Evolutionary conservation across 2,329 filamentous ascomycete genomes (phyloP), one percentile per base, ranked within the genome.

Genomic region (Fusarium miscanthi): DNA sequence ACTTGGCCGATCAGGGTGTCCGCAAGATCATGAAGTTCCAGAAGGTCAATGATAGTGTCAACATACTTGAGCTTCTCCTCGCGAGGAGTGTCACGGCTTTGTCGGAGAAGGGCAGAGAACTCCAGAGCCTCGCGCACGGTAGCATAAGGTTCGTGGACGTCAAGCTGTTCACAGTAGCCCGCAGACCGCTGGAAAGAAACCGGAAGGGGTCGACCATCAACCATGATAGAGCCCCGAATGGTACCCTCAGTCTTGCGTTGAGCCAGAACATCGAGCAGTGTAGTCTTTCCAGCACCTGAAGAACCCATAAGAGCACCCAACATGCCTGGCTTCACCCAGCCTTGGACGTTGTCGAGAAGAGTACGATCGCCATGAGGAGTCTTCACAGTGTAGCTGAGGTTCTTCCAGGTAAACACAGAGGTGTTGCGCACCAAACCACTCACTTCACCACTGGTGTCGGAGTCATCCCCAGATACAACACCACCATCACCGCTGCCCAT

Each of bases 261-360:
- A 9, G 94, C 94, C 37, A 97, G 86, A 5, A 94, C 92, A 80
- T 97, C 94, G 11, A 97, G 85, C 6, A 97, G 87, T 0, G 94
- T 96, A 0, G 94, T 97, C 82, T 97, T 97, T 57, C 94, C 94
- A 21, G 94, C 94, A 72, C 93, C 93, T 16, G 91, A 93, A 5
- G 92, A 89, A 76, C 93, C 91, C 93, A 95, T 93, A n/a, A 95
- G 84, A 8, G 92, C 93, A 6, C 91, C 93, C 25, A 94, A 81
- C 71, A 91, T 94, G 49, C 93, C 93, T 2, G 93, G 93, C 80
- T 94, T 93, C 61, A 95, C 92, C 90, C 92, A 97, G 6, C 94
- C 94, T 72, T 94, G 90, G 2, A 97, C 92, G 63, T 95, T 88
- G 70, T 96, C 90, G 12, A 97, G 84, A 64, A 97, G 89, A 17